A percentile compares a stretch with the other conserved stretches of the same genome.
Conservation (phyloP, 352 stramenopile genomes). For the Pythium rhizo-oryzae region DNA sequence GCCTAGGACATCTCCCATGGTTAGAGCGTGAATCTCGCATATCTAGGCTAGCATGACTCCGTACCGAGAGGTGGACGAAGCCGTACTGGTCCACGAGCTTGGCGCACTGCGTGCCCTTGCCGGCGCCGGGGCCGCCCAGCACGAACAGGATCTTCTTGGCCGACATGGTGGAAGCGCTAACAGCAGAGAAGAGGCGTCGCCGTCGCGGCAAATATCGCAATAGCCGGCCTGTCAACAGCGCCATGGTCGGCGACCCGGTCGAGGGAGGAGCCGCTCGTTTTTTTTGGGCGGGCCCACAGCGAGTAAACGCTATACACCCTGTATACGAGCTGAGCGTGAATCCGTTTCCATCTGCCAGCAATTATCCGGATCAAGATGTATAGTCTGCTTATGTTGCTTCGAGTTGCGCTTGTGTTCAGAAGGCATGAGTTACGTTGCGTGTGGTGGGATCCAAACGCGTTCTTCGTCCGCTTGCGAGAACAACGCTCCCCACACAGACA, state of each 20-base stretch:
- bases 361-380: constrained; percentile 3
- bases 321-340: too few relatives aligned
- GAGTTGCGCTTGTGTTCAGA: neutral
- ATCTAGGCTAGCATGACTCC: neutral
- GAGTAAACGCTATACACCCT: constrained; percentile 16
- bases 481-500: neutral
- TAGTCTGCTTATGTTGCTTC: constrained; percentile 9
- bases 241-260: constrained; percentile 6
- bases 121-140: constrained; percentile 93
- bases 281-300: neutral
- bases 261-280: constrained; percentile 1
- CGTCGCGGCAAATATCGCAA: constrained; percentile 9
- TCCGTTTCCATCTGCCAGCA: too few relatives aligned
- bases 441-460: constrained; percentile 6
- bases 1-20: constrained; percentile 41
- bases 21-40: neutral
- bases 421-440: neutral
- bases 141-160: constrained; percentile 94
- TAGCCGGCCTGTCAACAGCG: constrained; percentile 11
- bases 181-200: neutral
- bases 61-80: constrained; percentile 93
- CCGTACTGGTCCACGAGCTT: constrained; percentile 93
- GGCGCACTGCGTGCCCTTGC: constrained; percentile 96
- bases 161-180: constrained; percentile 38
- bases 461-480: constrained; percentile 7